phyloP scores from a whole-genome alignment of 1,284 basidiomycete species.

The Ceratobasidium sp. region DNA sequence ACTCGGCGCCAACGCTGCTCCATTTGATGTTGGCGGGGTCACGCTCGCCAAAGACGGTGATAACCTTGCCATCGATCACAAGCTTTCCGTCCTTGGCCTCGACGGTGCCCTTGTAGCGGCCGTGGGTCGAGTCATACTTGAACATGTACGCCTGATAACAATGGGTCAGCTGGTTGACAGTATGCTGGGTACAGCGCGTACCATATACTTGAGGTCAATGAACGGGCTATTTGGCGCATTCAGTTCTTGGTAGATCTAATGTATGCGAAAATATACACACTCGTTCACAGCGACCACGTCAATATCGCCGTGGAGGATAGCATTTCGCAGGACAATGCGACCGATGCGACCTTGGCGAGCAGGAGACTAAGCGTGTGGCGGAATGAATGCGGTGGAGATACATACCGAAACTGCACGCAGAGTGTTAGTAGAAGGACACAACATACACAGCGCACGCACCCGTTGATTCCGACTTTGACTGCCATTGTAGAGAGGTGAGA shows the following conservation, averaged over 20 bases:
- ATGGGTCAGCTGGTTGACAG: neutral
- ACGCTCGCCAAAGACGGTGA: slow-evolving; percentile 87
- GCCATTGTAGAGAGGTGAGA: slow-evolving; percentile 53
- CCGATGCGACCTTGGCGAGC: slow-evolving; percentile 86
- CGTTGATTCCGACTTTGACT: slow-evolving; percentile 94
- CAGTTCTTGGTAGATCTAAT: slow-evolving; percentile 33
- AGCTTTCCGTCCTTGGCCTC: slow-evolving; percentile 91
- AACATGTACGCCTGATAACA: slow-evolving; percentile 92
- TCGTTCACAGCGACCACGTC: slow-evolving; percentile 91
- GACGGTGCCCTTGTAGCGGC: slow-evolving; percentile 91
- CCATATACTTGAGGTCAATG: slow-evolving; percentile 97
- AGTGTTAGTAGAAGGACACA: slow-evolving; percentile 44
- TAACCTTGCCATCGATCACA: slow-evolving; percentile 81
- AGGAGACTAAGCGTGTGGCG: slow-evolving; percentile 20
- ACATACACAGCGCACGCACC: slow-evolving; percentile 60
- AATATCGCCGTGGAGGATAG: slow-evolving; percentile 79
- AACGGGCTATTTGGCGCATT: slow-evolving; percentile 72
- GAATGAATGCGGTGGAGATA: neutral
- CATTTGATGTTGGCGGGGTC: slow-evolving; percentile 91
- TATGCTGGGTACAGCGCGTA: slow-evolving; percentile 50
- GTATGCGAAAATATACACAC: slow-evolving; percentile 61
- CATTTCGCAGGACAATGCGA: slow-evolving; percentile 97
- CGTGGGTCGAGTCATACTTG: slow-evolving; percentile 99
- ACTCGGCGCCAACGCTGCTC: slow-evolving; percentile 84
- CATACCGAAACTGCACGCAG: slow-evolving; percentile 74